Evolutionary conservation across 2,329 filamentous ascomycete genomes (phyloP).

Genomic region (Herpotrichia juniperi): DNA sequence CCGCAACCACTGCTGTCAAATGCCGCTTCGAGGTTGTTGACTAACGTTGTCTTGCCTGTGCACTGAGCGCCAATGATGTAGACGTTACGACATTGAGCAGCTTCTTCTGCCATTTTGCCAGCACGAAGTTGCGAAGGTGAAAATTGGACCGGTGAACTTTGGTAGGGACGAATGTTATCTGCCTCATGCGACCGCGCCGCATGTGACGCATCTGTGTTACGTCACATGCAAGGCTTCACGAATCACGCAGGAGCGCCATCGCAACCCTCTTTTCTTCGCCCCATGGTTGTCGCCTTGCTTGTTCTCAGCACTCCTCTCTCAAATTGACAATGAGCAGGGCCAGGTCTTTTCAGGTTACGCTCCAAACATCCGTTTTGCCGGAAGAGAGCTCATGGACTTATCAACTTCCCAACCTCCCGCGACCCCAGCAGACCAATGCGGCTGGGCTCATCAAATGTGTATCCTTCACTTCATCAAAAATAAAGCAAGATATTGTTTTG

Average conservation of each 20-base stretch:
- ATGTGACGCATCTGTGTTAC: constrained; percentile 3
- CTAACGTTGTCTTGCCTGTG: constrained; percentile 55
- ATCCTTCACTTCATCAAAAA: constrained; percentile 26
- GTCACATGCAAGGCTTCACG: constrained; percentile 3
- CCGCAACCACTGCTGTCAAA: constrained; percentile 12
- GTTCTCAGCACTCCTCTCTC: neutral
- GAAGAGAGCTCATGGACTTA: constrained; percentile 36
- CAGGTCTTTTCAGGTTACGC: constrained; percentile 16
- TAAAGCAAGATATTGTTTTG: constrained; percentile 30
- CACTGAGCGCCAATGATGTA: constrained; percentile 55
- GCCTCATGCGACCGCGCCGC: neutral
- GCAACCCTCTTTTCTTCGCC: neutral
- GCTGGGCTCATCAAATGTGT: constrained; percentile 35
- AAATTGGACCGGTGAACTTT: too few relatives aligned
- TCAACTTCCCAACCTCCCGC: constrained; percentile 28
- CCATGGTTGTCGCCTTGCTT: neutral
- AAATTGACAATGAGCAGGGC: constrained; percentile 12
- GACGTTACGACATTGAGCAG: constrained; percentile 21
- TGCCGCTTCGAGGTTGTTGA: constrained; percentile 37
- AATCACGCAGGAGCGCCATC: neutral
- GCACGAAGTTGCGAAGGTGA: too few relatives aligned
- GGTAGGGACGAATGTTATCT: too few relatives aligned
- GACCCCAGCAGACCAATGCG: constrained; percentile 17
- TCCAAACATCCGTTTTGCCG: constrained; percentile 26
- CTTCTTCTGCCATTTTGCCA: too few relatives aligned